Evolutionary conservation across 2,329 filamentous ascomycete species (phyloP), one percentile per base, ranked within the genome.

Genomic region (Sphaerulina vaccinii): DNA sequence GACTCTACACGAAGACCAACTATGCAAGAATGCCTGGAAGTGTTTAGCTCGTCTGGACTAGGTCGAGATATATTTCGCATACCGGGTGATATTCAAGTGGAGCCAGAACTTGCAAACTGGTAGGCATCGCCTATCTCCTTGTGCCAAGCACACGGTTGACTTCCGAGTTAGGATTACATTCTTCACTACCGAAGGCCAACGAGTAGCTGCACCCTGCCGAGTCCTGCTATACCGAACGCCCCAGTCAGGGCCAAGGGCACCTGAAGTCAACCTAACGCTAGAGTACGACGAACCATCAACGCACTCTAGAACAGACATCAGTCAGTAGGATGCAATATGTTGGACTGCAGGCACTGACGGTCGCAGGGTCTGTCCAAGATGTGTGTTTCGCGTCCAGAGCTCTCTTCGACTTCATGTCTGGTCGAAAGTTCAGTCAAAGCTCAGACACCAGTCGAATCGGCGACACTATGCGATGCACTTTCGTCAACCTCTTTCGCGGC

Each of bases 231-330:
- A 50, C 16, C 38, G 40, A 6, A 15, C 33, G n/a, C 46, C 37
- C 21, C 16, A 37, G 5, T 37, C 35, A 19, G 16, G 36, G 3
- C 16, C 6, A 10, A 11, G 36, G 18, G 29, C 47, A 36, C 22
- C 18, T 15, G 47, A 50, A 33, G 27, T 50, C 16, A 41, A 50
- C 35, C 47, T 50, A 5, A 50, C 47, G 9, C 16, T 50, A 13
- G 47, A 50, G 16, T 50, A 41, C 29, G 47, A 50, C 13, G 47
- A 50, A 13, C 47, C 47, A 3, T 42, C 40, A 29, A 37, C 40
- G n/a, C 40, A 50, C 22, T 27, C 40, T 7, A 24, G 47, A 27
- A 40, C 47, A 19, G 47, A 42, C 13, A 50, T 50, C 1, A 39
- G 36, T 39, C 16, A 39, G 36, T 19, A n/a, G n/a, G 27, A 29